Percentiles rank a stretch among this genome's conserved stretches.
phyloP scores from a whole-genome alignment of 208 protist genomes.

The Acanthamoeba royreba region DNA sequence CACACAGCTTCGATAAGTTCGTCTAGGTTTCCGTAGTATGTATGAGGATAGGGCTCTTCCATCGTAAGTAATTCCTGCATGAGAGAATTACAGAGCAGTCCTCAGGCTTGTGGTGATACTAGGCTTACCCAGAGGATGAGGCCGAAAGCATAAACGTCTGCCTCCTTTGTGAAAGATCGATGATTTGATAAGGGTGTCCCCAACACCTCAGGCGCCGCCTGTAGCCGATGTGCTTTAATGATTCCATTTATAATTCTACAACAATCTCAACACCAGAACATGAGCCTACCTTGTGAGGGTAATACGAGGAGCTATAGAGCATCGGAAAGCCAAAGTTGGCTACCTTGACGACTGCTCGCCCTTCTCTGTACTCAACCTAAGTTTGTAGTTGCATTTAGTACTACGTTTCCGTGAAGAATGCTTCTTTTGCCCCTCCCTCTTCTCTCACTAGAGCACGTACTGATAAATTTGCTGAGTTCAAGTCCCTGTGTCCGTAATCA shows the following conservation, averaged over 20 bases:
- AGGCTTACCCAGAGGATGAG: neutral
- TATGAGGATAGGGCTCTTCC: neutral
- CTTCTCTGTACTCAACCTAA: neutral
- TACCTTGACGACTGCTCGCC: slow-evolving; percentile 4
- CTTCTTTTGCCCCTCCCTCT: neutral
- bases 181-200: neutral
- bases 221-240: neutral
- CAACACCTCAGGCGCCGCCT: slow-evolving; percentile 17
- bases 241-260: neutral
- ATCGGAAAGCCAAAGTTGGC: slow-evolving; percentile 39
- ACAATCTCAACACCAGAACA: too few species aligned
- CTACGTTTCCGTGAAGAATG: neutral
- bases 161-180: neutral
- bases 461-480: neutral
- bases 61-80: slow-evolving; percentile 15
- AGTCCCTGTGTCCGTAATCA: too few species aligned
- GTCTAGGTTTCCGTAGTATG: neutral
- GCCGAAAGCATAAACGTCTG: neutral
- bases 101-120: neutral
- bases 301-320: neutral
- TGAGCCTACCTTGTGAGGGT: neutral
- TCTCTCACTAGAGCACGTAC: neutral
- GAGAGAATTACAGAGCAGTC: neutral
- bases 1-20: slow-evolving; percentile 35
- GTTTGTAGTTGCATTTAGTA: neutral